phyloP scores from a whole-genome alignment of 345 rosid species.

The Aquilaria sinensis region DNA sequence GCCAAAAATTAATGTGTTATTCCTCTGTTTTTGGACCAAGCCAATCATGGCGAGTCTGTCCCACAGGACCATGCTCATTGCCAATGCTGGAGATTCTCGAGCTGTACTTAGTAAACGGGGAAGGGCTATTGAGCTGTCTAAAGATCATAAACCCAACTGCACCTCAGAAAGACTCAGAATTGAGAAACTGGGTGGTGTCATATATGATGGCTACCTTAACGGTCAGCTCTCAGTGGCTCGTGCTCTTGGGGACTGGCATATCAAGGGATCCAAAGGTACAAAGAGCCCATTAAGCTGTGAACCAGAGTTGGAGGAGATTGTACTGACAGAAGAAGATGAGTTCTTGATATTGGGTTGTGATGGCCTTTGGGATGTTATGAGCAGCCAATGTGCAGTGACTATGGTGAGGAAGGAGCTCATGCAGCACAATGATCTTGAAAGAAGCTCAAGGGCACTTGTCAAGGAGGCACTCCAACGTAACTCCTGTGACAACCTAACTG shows the following conservation, averaged over 20 bases:
- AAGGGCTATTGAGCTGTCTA: constrained; percentile 77
- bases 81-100: constrained; percentile 81
- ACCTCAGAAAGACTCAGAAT: constrained; percentile 64
- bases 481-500: constrained; percentile 66
- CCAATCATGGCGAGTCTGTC: too few species aligned
- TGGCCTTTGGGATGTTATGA: constrained; percentile 92
- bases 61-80: constrained; percentile 69
- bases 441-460: constrained; percentile 53
- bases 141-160: constrained; percentile 78
- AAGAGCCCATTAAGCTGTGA: constrained; percentile 72
- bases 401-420: constrained; percentile 76
- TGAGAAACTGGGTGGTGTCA: constrained; percentile 83
- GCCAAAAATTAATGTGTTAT: neutral
- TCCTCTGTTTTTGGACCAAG: too few species aligned
- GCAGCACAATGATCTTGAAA: constrained; percentile 66
- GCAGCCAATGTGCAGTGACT: constrained; percentile 86
- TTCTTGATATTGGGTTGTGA: constrained; percentile 73
- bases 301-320: constrained; percentile 75
- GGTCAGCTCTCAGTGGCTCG: constrained; percentile 75
- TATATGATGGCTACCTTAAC: constrained; percentile 83
- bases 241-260: constrained; percentile 90
- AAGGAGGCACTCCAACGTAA: constrained; percentile 80
- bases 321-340: constrained; percentile 76
- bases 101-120: constrained; percentile 83
- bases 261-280: constrained; percentile 71